A percentile compares a stretch with the other conserved stretches of the same genome.
Conservation (phyloP, 2,329 filamentous ascomycete genomes). For the Westerdykella sp. region DNA sequence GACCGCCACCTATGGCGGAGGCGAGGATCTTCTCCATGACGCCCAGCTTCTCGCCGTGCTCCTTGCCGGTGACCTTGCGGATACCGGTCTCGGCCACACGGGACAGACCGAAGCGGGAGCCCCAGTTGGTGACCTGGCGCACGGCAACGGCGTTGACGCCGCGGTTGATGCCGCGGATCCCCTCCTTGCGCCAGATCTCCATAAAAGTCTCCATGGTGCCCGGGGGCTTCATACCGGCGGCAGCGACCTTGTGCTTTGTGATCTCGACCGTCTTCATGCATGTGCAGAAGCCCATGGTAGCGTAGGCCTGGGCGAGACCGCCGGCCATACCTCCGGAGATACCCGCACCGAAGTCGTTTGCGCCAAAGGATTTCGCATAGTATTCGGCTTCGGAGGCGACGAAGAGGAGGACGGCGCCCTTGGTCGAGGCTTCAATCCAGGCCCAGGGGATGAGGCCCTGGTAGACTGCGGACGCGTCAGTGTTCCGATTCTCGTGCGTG, state of each 20-base stretch:
- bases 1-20: constrained; percentile 79
- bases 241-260: constrained; percentile 93
- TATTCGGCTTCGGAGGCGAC: constrained; percentile 97
- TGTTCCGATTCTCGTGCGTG: background rate
- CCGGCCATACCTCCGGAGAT: constrained; percentile 88
- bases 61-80: constrained; percentile 70
- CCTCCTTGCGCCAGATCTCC: constrained; percentile 92
- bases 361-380: constrained; percentile 77
- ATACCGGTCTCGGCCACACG: constrained; percentile 88
- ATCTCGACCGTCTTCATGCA: constrained; percentile 99
- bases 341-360: constrained; percentile 78
- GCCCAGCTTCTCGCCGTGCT: constrained; percentile 68
- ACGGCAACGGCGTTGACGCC: constrained; percentile 98
- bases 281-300: constrained; percentile 99
- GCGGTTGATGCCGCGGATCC: constrained; percentile 93
- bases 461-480: constrained; percentile 62
- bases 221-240: constrained; percentile 74
- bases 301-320: constrained; percentile 95
- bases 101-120: constrained; percentile 87
- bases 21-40: constrained; percentile 84
- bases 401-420: constrained; percentile 97
- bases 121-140: constrained; percentile 99
- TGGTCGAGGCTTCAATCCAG: constrained; percentile 99
- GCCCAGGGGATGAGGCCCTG: constrained; percentile 93
- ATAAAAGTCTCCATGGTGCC: constrained; percentile 93